phyloP scores from a whole-genome alignment of 2,329 filamentous ascomycete genomes.

The Nannizziopsis barbatae region DNA sequence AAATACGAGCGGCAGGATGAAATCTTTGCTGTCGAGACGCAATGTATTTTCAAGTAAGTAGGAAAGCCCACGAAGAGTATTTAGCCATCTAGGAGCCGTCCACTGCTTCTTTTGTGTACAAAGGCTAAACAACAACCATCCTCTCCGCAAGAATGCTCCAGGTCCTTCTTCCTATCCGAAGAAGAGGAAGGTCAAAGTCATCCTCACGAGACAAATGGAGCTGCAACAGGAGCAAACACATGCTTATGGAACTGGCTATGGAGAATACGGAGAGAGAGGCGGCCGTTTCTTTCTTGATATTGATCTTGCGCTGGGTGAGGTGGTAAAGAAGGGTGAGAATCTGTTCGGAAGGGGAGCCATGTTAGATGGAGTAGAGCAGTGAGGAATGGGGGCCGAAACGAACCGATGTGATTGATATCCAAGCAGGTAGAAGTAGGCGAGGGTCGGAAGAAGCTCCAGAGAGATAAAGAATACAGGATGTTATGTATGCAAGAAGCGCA shows the following conservation, averaged over 20 bases:
- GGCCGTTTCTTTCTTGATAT: slow-evolving; percentile 66
- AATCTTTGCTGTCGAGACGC: no score
- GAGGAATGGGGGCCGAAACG: slow-evolving; percentile 18
- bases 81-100: no score
- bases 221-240: slow-evolving; percentile 57
- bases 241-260: slow-evolving; percentile 63
- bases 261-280: slow-evolving; percentile 69
- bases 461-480: slow-evolving; percentile 59
- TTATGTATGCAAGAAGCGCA: slow-evolving; percentile 62
- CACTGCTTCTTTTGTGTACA: no score
- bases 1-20: no score
- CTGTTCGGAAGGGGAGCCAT: slow-evolving; percentile 29
- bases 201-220: slow-evolving; percentile 53
- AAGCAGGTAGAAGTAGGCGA: slow-evolving; percentile 60
- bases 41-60: no score
- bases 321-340: slow-evolving; percentile 65
- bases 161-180: slow-evolving; percentile 38
- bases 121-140: slow-evolving; percentile 10
- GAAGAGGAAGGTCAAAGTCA: slow-evolving; percentile 50
- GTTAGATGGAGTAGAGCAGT: not conserved
- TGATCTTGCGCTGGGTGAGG: slow-evolving; percentile 65
- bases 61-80: no score
- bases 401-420: slow-evolving; percentile 67
- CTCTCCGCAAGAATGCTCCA: slow-evolving; percentile 29
- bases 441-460: slow-evolving; percentile 60